Percentiles rank a stretch among this genome's conserved stretches.
Evolutionary conservation across 2,329 filamentous ascomycete genomes (phyloP).

Genomic region (Rasamsonia emersonii): DNA sequence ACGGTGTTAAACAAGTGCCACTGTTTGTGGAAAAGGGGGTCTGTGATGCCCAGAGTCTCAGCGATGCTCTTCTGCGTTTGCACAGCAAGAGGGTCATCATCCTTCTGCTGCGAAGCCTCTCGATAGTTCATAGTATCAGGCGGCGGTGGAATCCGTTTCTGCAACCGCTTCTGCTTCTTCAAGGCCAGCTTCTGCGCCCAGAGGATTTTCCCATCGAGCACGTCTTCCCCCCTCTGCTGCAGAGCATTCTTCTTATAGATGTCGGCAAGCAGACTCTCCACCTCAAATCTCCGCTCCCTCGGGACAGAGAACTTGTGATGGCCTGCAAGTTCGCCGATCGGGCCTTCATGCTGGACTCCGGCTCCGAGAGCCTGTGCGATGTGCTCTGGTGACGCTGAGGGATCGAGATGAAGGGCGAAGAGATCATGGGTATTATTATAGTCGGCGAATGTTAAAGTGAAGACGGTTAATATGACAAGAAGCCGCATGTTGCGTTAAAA

Average conservation of each 20-base stretch:
- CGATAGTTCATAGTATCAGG: no score
- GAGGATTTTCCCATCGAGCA: constrained; percentile 65
- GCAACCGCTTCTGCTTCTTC: constrained; percentile 51
- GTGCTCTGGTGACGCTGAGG: constrained; percentile 53
- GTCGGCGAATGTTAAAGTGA: no score
- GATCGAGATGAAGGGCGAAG: constrained; percentile 79
- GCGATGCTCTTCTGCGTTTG: constrained; percentile 54
- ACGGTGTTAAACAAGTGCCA: constrained; percentile 89
- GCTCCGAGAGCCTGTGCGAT: constrained; percentile 68
- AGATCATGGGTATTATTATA: constrained; percentile 80
- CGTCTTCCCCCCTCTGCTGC: constrained; percentile 30
- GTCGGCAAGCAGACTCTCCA: constrained; percentile 38
- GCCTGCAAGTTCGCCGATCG: constrained; percentile 64
- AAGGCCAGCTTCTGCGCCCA: constrained; percentile 71
- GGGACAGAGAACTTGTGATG: constrained; percentile 81
- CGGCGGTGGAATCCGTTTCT: constrained; percentile 46
- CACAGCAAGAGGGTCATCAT: constrained; percentile 39
- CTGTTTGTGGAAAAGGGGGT: constrained; percentile 88
- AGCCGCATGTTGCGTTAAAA: no score
- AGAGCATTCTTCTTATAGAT: no score
- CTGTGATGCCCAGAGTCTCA: constrained; percentile 61
- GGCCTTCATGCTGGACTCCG: constrained; percentile 71
- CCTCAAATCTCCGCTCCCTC: constrained; percentile 46
- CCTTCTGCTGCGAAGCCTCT: not conserved
- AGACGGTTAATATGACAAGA: no score